These are phyloP conservation scores for Cryphonectria naterciae DNA, from an alignment of 2,329 filamentous ascomycete species.

Conservation along the genomic window DNA sequence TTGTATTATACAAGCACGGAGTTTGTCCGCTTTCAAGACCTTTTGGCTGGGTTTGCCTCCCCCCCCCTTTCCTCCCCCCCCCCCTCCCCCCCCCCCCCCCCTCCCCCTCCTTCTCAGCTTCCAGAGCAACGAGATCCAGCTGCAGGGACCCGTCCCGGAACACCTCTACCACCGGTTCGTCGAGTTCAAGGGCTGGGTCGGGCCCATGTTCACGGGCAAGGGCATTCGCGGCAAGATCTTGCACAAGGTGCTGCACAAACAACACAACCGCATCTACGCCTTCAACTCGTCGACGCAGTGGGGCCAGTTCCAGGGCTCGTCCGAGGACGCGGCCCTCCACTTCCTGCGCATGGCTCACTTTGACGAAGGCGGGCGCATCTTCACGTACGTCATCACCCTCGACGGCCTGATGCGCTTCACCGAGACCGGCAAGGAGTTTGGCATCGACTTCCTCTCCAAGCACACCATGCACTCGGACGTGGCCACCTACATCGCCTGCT, in stretches of 20 bases:
- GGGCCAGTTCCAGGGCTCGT: slow-evolving; percentile 69
- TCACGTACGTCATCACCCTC: slow-evolving; percentile 89
- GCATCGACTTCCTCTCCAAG: slow-evolving; percentile 89
- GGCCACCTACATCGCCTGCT: slow-evolving; percentile 86
- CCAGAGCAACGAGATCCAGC: slow-evolving; percentile 89
- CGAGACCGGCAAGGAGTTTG: slow-evolving; percentile 93
- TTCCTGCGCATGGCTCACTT: slow-evolving; percentile 88
- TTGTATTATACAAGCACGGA: too few species aligned
- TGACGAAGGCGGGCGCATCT: slow-evolving; percentile 82
- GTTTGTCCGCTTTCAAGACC: too few species aligned
- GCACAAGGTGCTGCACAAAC: slow-evolving; percentile 85
- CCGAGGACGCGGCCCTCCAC: slow-evolving; percentile 71
- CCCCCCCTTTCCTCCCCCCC: background rate
- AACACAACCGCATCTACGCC: slow-evolving; percentile 88
- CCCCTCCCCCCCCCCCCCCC: background rate
- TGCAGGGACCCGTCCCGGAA: slow-evolving; percentile 79
- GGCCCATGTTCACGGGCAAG: slow-evolving; percentile 80
- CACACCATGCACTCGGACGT: slow-evolving; percentile 98
- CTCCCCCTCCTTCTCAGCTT: slow-evolving; percentile 61
- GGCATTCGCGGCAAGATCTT: slow-evolving; percentile 80
- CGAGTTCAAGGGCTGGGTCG: slow-evolving; percentile 89
- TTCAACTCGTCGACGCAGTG: slow-evolving; percentile 78
- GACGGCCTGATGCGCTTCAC: slow-evolving; percentile 89
- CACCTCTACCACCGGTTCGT: slow-evolving; percentile 89
- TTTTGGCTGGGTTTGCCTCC: too few species aligned